phyloP scores from a whole-genome alignment of 2,329 filamentous ascomycete genomes.

The Ophiostoma sp. region DNA sequence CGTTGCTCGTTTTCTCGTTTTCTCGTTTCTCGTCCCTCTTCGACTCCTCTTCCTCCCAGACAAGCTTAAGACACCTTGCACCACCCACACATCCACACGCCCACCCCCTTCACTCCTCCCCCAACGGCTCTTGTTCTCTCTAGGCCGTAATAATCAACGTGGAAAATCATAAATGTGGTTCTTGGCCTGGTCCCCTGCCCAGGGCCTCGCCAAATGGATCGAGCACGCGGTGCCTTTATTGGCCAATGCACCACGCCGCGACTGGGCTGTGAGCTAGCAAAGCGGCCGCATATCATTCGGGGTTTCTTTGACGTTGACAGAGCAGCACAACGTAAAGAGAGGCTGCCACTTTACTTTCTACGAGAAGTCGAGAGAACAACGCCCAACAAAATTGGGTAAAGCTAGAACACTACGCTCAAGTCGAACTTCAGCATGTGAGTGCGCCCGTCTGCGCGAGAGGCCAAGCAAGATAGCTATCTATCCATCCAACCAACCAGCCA shows the following conservation, averaged over 20 bases:
- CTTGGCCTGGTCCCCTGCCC: conserved; percentile 3
- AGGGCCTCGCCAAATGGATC: conserved; percentile 25
- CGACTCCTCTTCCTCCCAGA: background rate
- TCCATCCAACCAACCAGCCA: conserved; percentile 16
- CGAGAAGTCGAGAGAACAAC: background rate
- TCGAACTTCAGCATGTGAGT: background rate
- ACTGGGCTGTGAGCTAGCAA: background rate
- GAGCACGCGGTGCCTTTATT: conserved; percentile 30
- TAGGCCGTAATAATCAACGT: background rate
- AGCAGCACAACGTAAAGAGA: background rate
- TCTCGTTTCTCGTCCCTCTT: background rate
- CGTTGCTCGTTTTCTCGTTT: background rate
- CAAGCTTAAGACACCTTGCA: conserved; percentile 3
- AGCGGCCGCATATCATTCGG: conserved; percentile 6
- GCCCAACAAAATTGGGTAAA: background rate
- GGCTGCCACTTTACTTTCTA: background rate
- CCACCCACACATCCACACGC: background rate
- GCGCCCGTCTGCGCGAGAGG: background rate
- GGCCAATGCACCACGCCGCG: conserved; percentile 26
- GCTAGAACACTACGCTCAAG: background rate
- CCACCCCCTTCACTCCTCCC: background rate
- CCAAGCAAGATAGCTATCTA: background rate
- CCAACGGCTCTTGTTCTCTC: background rate
- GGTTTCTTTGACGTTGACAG: background rate
- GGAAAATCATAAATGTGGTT: background rate